Evolutionary conservation across 169 alveolate genomes (phyloP).

Genomic region (Eimeria praecox): DNA sequence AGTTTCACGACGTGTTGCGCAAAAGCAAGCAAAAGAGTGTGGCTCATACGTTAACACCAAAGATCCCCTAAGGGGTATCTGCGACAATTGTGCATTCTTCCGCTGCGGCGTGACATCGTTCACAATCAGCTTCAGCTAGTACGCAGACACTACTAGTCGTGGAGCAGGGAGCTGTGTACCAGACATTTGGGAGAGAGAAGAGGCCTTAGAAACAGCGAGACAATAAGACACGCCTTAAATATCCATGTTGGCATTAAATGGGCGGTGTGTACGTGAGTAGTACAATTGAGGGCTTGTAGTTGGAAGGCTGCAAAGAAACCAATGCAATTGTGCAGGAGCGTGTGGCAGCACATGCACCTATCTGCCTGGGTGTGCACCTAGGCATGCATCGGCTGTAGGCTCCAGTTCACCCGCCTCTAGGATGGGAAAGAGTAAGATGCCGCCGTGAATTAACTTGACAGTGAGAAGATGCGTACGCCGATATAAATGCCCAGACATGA

Average conservation of each 20-base stretch:
- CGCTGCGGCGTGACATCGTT: not conserved
- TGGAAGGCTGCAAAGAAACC: no score
- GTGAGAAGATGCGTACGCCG: not conserved
- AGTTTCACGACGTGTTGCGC: no score
- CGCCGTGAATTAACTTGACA: not conserved
- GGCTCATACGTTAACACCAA: not conserved
- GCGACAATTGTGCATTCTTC: not conserved
- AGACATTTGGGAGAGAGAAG: no score
- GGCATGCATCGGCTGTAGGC: not conserved
- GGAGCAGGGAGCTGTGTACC: not conserved
- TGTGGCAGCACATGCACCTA: no score
- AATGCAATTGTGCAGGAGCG: no score
- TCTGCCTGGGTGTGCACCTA: no score
- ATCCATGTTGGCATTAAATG: no score
- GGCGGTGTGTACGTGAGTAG: no score
- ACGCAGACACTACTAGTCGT: not conserved
- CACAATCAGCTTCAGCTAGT: not conserved
- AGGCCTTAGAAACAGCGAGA: no score
- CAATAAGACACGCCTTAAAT: no score
- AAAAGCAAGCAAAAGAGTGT: not conserved
- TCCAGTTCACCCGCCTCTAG: not conserved
- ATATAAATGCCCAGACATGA: not conserved
- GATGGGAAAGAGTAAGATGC: not conserved
- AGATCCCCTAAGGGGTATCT: not conserved
- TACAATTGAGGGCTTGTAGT: no score